phyloP scores from a whole-genome alignment of 2,329 filamentous ascomycete genomes.

The Microdochium bolleyi region DNA sequence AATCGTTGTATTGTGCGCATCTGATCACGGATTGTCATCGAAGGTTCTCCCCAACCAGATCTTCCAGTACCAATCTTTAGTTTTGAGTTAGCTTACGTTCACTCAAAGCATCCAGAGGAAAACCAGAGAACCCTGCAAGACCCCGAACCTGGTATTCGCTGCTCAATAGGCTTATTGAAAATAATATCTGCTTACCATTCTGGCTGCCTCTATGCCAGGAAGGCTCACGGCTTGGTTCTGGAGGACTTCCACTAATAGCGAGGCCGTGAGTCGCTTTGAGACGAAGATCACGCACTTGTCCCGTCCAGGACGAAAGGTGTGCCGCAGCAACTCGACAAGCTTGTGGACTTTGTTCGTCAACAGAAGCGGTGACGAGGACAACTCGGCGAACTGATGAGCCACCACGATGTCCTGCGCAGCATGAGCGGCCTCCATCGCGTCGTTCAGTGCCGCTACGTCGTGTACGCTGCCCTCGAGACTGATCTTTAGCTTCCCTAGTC shows the following conservation, averaged over 20 bases:
- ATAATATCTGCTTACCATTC: slow-evolving; percentile 52
- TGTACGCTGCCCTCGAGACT: slow-evolving; percentile 36
- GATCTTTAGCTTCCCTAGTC: slow-evolving; percentile 48
- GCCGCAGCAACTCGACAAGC: slow-evolving; percentile 51
- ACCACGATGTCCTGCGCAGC: slow-evolving; percentile 49
- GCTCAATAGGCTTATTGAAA: no score
- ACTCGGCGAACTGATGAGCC: slow-evolving; percentile 34
- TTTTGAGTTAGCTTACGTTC: slow-evolving; percentile 7
- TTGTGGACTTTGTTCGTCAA: slow-evolving; percentile 68
- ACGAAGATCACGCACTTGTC: slow-evolving; percentile 85
- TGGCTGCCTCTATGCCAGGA: slow-evolving; percentile 43
- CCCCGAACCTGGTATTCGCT: no score
- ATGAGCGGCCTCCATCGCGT: slow-evolving; percentile 34
- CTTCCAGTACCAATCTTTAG: slow-evolving; percentile 1
- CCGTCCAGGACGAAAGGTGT: slow-evolving; percentile 51
- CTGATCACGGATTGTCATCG: no score
- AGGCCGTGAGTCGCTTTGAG: slow-evolving; percentile 67
- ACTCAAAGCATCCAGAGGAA: no score
- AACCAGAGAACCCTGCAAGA: no score
- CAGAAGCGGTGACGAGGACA: slow-evolving; percentile 19
- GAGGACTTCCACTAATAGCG: slow-evolving; percentile 64
- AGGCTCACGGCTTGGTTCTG: slow-evolving; percentile 43
- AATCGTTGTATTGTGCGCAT: no score
- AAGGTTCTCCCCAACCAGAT: slow-evolving; percentile 43
- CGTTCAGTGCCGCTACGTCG: slow-evolving; percentile 12